Percentiles rank a stretch among this genome's conserved stretches.
Conservation (phyloP, 768 basidiomycete genomes). For the Phylloporus sp. region DNA sequence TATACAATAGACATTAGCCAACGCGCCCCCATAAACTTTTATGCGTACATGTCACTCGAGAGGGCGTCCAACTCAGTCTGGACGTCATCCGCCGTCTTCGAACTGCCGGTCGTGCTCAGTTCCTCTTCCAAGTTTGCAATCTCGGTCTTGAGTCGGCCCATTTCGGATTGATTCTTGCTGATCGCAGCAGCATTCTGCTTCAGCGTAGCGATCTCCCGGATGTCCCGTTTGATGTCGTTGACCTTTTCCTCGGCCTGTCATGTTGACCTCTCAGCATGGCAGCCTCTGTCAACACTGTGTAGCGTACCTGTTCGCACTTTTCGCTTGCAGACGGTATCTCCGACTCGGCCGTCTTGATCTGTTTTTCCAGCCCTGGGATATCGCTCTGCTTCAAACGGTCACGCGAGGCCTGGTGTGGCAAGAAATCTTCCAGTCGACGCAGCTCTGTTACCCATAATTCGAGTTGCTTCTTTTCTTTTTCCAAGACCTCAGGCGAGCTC, state of each 20-base stretch:
- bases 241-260: slow-evolving; percentile 51
- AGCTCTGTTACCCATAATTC: slow-evolving; percentile 60
- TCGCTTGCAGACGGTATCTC: slow-evolving; percentile 49
- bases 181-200: slow-evolving; percentile 61
- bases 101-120: slow-evolving; percentile 67
- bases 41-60: slow-evolving; percentile 37
- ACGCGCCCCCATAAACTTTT: not conserved
- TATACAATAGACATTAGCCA: slow-evolving; percentile 23
- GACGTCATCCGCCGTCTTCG: slow-evolving; percentile 82
- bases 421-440: slow-evolving; percentile 51
- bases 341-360: slow-evolving; percentile 55
- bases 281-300: not conserved
- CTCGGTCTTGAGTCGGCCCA: slow-evolving; percentile 58
- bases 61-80: slow-evolving; percentile 71
- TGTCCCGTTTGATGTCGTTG: slow-evolving; percentile 50
- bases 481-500: slow-evolving; percentile 43
- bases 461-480: slow-evolving; percentile 36
- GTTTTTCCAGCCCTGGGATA: slow-evolving; percentile 61
- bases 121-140: slow-evolving; percentile 62
- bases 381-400: slow-evolving; percentile 56
- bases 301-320: slow-evolving; percentile 59
- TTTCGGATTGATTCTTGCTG: slow-evolving; percentile 54
- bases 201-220: slow-evolving; percentile 56
- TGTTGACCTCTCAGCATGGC: not conserved
- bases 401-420: slow-evolving; percentile 52